Evolutionary conservation across 495 filamentous ascomycete species (phyloP), one percentile per base, ranked within the genome.

Genomic region (Talaromyces wortmannii): DNA sequence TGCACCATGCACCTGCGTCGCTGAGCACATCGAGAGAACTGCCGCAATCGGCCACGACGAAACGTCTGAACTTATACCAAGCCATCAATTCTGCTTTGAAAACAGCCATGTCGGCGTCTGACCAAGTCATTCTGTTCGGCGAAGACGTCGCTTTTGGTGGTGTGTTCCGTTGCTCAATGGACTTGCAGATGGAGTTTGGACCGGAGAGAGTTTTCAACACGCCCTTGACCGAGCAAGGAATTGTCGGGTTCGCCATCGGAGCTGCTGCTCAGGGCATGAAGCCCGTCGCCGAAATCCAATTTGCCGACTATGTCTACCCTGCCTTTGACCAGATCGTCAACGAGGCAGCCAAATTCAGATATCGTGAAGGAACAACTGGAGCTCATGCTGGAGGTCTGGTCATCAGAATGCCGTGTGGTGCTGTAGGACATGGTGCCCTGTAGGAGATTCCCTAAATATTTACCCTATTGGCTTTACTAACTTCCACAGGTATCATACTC

Each of bases 321-420:
- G 91, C 94, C 1, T 97, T 97, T 59, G 94, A 98, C 65, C 94
- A 98, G 79, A 78, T 98, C 42, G 92, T 97, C 58, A 97, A 97
- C 64, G 94, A 98, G 70, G 92, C 91, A 3, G 90, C 91, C 49
- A 98, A 97, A 74, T 88, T 89, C 58, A 75, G 94, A 52, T 98
- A 92, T 70, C 79, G 92, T 50, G 89, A 92, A 65, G 92, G 91
- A 0, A 70, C 65, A 3, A 88, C 85, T 10, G 85, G 80, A 1
- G 78, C 80, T 7, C 80, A 86, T 65, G 78, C 74, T 10, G 90
- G 90, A 6, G 89, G 92, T 4, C 69, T 98, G 67, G 91, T 95
- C 11, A 83, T 97, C 11, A 78, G 94, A 16, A 98, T 98, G 95
- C 94, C 94, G 0, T 91, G 85, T 60, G 95, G 94, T 48, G 89